Evolutionary conservation across 495 filamentous ascomycete genomes (phyloP).

Genomic region (Podospora pseudocomata): DNA sequence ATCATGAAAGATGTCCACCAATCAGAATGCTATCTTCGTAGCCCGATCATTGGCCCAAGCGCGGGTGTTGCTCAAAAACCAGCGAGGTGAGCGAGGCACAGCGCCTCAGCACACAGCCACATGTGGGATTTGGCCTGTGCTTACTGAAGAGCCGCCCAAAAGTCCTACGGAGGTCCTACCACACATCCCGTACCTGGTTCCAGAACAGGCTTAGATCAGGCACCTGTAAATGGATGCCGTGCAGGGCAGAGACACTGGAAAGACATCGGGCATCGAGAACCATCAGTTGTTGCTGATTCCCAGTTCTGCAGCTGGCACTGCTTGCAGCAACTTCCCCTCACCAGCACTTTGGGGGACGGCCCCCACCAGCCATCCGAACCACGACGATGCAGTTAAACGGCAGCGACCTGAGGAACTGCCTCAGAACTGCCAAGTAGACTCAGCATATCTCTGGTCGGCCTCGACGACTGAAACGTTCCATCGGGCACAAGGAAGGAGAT

Average conservation of each 20-base stretch:
- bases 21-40: not conserved
- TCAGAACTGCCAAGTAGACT: not conserved
- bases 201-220: constrained; percentile 32
- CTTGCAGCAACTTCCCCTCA: constrained; percentile 1
- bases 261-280: constrained; percentile 15
- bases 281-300: not conserved
- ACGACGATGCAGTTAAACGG: not conserved
- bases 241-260: constrained; percentile 12
- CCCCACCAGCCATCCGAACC: not conserved
- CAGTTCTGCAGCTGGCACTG: not conserved
- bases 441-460: too few species aligned
- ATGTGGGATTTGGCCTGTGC: constrained; percentile 3
- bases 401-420: not conserved
- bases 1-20: not conserved
- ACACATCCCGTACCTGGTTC: constrained; percentile 5
- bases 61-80: not conserved
- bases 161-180: constrained; percentile 39
- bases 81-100: constrained; percentile 20
- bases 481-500: not conserved
- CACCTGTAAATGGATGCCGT: constrained; percentile 21
- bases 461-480: constrained; percentile 8
- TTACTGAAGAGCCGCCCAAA: constrained; percentile 16
- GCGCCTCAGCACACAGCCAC: constrained; percentile 29
- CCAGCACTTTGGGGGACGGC: not conserved
- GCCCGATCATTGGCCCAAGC: not conserved